Evolutionary conservation across 1,284 basidiomycete genomes (phyloP), one percentile per base, ranked within the genome.

Genomic region (Trametes pubescens): DNA sequence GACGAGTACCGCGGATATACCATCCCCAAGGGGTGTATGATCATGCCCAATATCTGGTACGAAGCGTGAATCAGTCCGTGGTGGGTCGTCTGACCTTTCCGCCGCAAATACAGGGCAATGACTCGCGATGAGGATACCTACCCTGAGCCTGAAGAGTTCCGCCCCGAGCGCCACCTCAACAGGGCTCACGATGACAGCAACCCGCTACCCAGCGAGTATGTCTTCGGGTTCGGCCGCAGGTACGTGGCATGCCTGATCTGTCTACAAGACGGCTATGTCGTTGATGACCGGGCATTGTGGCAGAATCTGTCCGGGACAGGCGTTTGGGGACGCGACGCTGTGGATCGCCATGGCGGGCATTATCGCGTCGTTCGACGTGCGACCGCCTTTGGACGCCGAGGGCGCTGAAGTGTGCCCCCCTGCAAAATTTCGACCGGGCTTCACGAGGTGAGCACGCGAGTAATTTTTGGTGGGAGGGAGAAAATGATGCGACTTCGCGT

Each of bases 21-120:
- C 55, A 79, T 85, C 46, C 82, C 82, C 38, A 73, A 75, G 68
- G 82, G 80, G 29, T 74, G 80, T 22, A 82, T 76, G n/a, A 75
- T 85, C 9, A 69, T 84, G 37, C 78, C 80, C 7, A 84, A 84
- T 66, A 81, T 83, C 58, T 82, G 78, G 83, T 82, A n/a, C 13
- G 57, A 37, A 1, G 10, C 29, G 14, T 29, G 13, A 3, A 24
- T 10, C 18, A 0, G 16, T 7, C 29, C 18, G 8, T 24, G n/a
- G 22, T 16, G 10, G 16, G 7, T 22, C 10, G 13, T 22, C 34
- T 21, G 16, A 51, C 44, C 10, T 21, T 47, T 5, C 14, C 32
- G 29, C 51, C 13, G 18, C 10, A 26, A 18, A 51, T 46, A 11
- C 43, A 76, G 75, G 75, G 74, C 68, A 0, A 74, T 76, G 69